These are phyloP conservation scores for Talaromyces adpressus DNA, from an alignment of 495 filamentous ascomycete genomes.

Conservation along the genomic window DNA sequence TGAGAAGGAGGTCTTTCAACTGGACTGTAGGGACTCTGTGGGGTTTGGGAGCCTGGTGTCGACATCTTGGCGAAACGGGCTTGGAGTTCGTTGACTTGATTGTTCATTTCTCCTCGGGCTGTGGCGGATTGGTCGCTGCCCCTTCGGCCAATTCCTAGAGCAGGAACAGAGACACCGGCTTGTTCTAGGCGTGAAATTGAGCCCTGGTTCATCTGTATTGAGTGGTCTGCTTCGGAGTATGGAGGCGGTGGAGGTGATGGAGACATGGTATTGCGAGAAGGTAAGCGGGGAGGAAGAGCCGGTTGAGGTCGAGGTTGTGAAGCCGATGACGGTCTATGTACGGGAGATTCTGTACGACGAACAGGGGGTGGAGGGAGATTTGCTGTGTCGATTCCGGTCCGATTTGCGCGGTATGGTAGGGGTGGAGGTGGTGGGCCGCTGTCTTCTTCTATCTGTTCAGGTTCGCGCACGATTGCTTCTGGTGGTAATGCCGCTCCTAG, in stretches of 20 bases:
- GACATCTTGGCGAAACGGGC: constrained; percentile 56
- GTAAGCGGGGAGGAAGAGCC: constrained; percentile 62
- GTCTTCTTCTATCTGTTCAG: constrained; percentile 25
- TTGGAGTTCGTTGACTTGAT: constrained; percentile 59
- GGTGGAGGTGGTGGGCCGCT: constrained; percentile 46
- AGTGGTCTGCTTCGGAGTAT: constrained; percentile 33
- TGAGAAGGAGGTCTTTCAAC: not conserved
- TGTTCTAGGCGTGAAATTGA: constrained; percentile 61
- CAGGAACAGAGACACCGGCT: constrained; percentile 78
- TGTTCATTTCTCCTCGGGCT: constrained; percentile 13
- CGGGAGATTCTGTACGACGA: constrained; percentile 42
- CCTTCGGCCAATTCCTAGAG: constrained; percentile 58
- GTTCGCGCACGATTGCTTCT: constrained; percentile 31
- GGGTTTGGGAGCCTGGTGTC: constrained; percentile 20
- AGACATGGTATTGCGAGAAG: constrained; percentile 49
- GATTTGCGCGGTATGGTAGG: constrained; percentile 62
- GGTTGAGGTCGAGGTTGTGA: constrained; percentile 40
- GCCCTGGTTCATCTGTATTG: constrained; percentile 56
- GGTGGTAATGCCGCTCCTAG: constrained; percentile 39
- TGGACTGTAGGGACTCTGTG: constrained; percentile 14
- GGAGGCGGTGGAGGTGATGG: constrained; percentile 46
- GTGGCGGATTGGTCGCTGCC: constrained; percentile 11
- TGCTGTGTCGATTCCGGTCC: constrained; percentile 61
- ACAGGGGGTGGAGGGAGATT: constrained; percentile 67
- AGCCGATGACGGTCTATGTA: constrained; percentile 25